Evolutionary conservation across 2,329 filamentous ascomycete genomes (phyloP).

Genomic region (Fusarium pseudoanthophilum): DNA sequence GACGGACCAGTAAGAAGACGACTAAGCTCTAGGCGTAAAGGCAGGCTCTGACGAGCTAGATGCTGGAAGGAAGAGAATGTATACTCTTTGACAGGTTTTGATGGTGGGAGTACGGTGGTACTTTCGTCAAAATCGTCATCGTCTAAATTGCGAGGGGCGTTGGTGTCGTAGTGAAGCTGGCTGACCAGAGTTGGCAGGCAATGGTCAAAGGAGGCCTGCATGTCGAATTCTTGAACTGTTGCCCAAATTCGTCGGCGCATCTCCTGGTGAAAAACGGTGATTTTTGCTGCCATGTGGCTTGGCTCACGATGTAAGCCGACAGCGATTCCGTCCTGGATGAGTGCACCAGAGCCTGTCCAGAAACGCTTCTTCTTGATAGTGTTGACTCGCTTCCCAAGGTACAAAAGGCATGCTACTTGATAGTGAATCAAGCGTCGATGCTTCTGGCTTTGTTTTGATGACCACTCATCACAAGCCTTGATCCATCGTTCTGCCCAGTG

Average conservation of each 20-base stretch:
- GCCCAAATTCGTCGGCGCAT: constrained; percentile 71
- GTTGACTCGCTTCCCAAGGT: constrained; percentile 70
- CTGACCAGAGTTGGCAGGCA: constrained; percentile 68
- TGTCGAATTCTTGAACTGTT: constrained; percentile 70
- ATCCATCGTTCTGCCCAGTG: constrained; percentile 67
- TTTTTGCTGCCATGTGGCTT: constrained; percentile 63
- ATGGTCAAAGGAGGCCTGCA: constrained; percentile 71
- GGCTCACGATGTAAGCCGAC: constrained; percentile 70
- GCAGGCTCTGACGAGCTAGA: constrained; percentile 65
- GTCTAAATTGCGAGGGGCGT: constrained; percentile 67
- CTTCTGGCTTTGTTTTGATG: constrained; percentile 67
- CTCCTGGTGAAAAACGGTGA: constrained; percentile 69
- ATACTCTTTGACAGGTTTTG: constrained; percentile 63
- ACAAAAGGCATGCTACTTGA: constrained; percentile 68
- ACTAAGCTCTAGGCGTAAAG: constrained; percentile 67
- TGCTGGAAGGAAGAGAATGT: constrained; percentile 70
- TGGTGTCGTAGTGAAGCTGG: constrained; percentile 65
- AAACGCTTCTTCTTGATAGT: constrained; percentile 73
- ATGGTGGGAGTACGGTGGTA: constrained; percentile 61
- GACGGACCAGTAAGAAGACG: constrained; percentile 65
- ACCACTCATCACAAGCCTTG: constrained; percentile 65
- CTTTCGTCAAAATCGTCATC: constrained; percentile 68
- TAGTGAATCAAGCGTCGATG: constrained; percentile 70
- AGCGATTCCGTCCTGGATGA: constrained; percentile 68
- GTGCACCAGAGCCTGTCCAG: constrained; percentile 66